phyloP scores from a whole-genome alignment of 192 early-diverging fungal genomes.

The Coemansia sp. region DNA sequence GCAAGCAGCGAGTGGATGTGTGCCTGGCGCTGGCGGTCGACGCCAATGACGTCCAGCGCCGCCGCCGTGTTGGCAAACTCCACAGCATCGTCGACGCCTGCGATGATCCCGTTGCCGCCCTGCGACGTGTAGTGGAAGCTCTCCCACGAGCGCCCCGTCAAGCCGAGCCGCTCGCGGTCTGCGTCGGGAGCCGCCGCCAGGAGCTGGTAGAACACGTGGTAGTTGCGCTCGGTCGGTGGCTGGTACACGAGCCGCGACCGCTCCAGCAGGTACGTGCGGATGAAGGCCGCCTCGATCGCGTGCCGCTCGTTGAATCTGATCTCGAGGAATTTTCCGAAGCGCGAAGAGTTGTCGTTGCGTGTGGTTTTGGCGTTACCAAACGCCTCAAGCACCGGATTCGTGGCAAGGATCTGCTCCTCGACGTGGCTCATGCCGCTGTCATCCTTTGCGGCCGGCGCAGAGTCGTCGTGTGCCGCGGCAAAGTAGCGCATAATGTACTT shows the following conservation, averaged over 20 bases:
- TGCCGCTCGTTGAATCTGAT: conserved; percentile 84
- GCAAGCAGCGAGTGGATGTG: conserved; percentile 90
- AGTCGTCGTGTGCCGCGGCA: conserved; percentile 71
- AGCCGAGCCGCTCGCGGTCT: conserved; percentile 23
- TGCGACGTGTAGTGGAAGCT: conserved; percentile 88
- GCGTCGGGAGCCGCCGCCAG: conserved; percentile 85
- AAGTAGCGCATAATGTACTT: conserved; percentile 99
- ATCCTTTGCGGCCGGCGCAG: conserved; percentile 21
- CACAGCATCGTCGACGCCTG: conserved; percentile 86
- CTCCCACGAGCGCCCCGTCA: conserved; percentile 52
- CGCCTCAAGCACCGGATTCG: conserved; percentile 99
- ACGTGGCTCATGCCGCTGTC: conserved; percentile 41
- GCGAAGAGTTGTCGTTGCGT: conserved; percentile 96
- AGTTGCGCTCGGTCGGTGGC: conserved; percentile 91
- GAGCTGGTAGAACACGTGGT: conserved; percentile 99
- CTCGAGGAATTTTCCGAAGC: conserved; percentile 99
- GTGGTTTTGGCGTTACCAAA: conserved; percentile 99
- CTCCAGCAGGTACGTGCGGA: conserved; percentile 95
- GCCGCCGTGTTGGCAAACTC: conserved; percentile 90
- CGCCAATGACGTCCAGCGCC: conserved; percentile 82
- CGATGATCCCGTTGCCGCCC: conserved; percentile 77
- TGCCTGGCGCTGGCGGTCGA: conserved; percentile 80
- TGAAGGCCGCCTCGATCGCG: conserved; percentile 90
- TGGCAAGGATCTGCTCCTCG: conserved; percentile 86
- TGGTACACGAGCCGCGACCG: conserved; percentile 95